Evolutionary conservation across 805 yeast species (phyloP), one percentile per base, ranked within the genome.

Genomic region (Hanseniaspora guilliermondii): DNA sequence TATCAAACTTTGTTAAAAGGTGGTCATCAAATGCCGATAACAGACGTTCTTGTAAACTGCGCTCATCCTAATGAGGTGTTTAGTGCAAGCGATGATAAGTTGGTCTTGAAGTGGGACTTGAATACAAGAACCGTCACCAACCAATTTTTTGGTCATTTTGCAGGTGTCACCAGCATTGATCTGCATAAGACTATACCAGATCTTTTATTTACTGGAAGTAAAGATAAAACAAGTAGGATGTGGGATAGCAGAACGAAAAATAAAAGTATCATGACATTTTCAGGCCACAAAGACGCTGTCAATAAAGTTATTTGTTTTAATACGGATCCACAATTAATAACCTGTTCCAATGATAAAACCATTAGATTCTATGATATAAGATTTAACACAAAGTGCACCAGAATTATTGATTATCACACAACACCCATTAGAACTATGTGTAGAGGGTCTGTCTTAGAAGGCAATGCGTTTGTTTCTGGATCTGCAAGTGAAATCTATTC

Each of bases 51-150:
- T 0, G 76, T 91, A 0, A 85, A 95, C 0, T 71, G 75, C 2
- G 72, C 84, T 53, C 87, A 82, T 64, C 96, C 97, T 0, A 91
- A 91, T 66, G 70, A 52, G 22, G 32, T 93, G 72, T 93, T 89
- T 65, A 79, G 91, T 14, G 89, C 93, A 24, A 85, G 96, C 44
- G 97, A 93, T 64, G 99, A 93, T 66, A 89, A 89, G 65, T 75
- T 88, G 25, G 87, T 88, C 9, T 80, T 87, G 64, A 89, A 97
- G 67, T 93, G 97, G 97, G 99, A 93, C 70, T 73, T 93, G 60
- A 97, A 91, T 66, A 78, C 80, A 62, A 87, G 89, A 61, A 79
- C 79, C 60, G 79, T 86, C 2, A 77, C 88, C 4, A 72, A 97
- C 55, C 87, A 88, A 61, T 93, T 87, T 67, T 94, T 89, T 68